Evolutionary conservation across 257 asterid genomes (phyloP), one percentile per base, ranked within the genome.

Genomic region (Catharanthus roseus): DNA sequence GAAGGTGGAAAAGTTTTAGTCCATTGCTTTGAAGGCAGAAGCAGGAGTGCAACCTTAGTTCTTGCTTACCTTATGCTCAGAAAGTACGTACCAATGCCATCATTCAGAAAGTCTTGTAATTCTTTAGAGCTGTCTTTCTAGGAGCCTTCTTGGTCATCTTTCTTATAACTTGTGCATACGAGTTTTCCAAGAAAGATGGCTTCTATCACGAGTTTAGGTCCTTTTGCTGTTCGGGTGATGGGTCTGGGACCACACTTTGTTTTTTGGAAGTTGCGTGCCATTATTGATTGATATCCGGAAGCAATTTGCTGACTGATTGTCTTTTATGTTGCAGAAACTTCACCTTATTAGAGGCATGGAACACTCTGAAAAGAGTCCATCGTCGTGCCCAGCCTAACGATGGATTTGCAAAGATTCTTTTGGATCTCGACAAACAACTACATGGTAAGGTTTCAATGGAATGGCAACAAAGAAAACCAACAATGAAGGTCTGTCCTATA

Each of bases 11-110:
- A 91, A 78, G 96, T 91, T 80, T 83, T 95, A 78, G 97, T 95
- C 77, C 99, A 95, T 70, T 95, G 99, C 89, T 91, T 95, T 72
- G 97, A 95, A 83, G 97, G 99, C 83, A 89, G 84, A 85, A 95
- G 99, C 76, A 85, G 99, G 80, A 95, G 97, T 65, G 96, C 99
- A 21, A 91, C 99, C 38, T 79, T 95, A 24, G 87, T 95, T 71
- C 91, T 95, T 51, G 96, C 97, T 66, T 91, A 91, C 76, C 50
- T 95, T 72, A 91, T 95, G 97, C 86, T 84, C 71, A 80, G 89
- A 77, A 91, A 91, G 99, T 95, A 91, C 82, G 96, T 76, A 24
- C 70, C 1, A 9, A 26, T n/a, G 11, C 24, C 41, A 53, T 28
- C 19, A 26, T 38, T 39, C 0, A 5, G 8, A 11, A 47, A 21